Conservation (phyloP, 805 yeast genomes). For the Saturnispora gosingensis region DNA sequence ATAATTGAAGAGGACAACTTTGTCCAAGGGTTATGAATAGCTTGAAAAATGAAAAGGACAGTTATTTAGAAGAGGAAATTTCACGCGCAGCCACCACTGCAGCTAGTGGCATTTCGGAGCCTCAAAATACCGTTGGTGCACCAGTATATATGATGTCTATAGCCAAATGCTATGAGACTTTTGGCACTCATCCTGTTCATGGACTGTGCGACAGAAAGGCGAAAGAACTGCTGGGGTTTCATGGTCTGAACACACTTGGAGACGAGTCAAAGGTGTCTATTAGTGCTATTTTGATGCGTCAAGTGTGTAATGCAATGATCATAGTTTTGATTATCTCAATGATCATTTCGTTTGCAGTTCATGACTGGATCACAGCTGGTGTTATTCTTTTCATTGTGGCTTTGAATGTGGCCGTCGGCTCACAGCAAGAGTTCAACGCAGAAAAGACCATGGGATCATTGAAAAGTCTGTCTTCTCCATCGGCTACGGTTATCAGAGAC, state of each 20-base stretch:
- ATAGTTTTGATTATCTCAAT: slow-evolving; percentile 62
- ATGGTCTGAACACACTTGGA: slow-evolving; percentile 57
- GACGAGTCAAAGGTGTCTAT: slow-evolving; percentile 48
- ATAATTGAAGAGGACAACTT: no score
- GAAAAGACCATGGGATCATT: slow-evolving; percentile 74
- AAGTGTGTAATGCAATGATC: slow-evolving; percentile 71
- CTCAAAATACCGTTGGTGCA: slow-evolving; percentile 6
- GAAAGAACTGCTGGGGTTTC: slow-evolving; percentile 18
- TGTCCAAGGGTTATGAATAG: neutral
- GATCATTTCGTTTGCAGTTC: slow-evolving; percentile 62
- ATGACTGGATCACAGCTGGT: slow-evolving; percentile 78
- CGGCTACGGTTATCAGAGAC: slow-evolving; percentile 62
- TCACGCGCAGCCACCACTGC: slow-evolving; percentile 7
- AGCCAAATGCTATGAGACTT: slow-evolving; percentile 14
- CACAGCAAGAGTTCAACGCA: slow-evolving; percentile 62
- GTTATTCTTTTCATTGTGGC: slow-evolving; percentile 61
- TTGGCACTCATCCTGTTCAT: slow-evolving; percentile 31
- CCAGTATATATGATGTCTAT: slow-evolving; percentile 18
- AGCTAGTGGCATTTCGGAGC: neutral
- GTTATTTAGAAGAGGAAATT: slow-evolving; percentile 6
- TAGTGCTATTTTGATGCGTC: slow-evolving; percentile 49
- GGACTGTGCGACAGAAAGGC: slow-evolving; percentile 40
- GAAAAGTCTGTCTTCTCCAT: slow-evolving; percentile 56
- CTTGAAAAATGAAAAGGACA: slow-evolving; percentile 8
- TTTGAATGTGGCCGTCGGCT: slow-evolving; percentile 58